A percentile compares a stretch with the other conserved stretches of the same genome.
Evolutionary conservation across 805 yeast species (phyloP).

Genomic region (Henningerozyma blattae): DNA sequence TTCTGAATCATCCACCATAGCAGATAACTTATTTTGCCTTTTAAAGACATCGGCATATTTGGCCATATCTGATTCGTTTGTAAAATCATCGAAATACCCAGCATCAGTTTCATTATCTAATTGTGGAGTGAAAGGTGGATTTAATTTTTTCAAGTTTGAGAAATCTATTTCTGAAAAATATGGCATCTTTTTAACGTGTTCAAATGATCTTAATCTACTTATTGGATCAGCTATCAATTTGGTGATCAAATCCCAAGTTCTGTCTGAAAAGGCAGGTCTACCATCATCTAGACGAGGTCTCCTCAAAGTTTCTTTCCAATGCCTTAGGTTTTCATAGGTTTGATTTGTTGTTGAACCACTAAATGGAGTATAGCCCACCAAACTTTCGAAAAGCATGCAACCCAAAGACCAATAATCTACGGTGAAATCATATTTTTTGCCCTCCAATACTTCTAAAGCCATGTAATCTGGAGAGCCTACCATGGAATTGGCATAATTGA

Average conservation of each 20-base stretch:
- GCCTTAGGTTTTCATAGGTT: conserved; percentile 83
- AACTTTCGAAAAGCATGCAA: conserved; percentile 90
- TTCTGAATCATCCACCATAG: conserved; percentile 42
- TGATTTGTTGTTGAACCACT: conserved; percentile 90
- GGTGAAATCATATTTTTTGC: conserved; percentile 85
- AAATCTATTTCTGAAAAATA: conserved; percentile 83
- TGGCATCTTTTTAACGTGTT: conserved; percentile 66
- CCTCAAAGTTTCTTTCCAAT: conserved; percentile 80
- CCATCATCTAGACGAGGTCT: conserved; percentile 92
- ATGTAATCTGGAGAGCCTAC: conserved; percentile 98
- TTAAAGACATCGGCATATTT: conserved; percentile 95
- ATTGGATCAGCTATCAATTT: conserved; percentile 71
- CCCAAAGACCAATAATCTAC: conserved; percentile 99
- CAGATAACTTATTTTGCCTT: conserved; percentile 76
- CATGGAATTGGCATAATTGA: conserved; percentile 84
- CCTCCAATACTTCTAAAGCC: conserved; percentile 96
- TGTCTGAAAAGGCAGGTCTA: conserved; percentile 81
- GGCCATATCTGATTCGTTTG: conserved; percentile 93
- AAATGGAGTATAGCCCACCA: conserved; percentile 96
- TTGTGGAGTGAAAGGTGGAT: conserved; percentile 96
- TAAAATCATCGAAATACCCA: conserved; percentile 96
- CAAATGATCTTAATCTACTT: conserved; percentile 62
- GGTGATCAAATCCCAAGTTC: conserved; percentile 86
- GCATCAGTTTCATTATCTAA: conserved; percentile 96
- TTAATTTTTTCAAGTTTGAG: conserved; percentile 49